A percentile compares a stretch with the other conserved stretches of the same genome.
Evolutionary conservation across 306 rosid genomes (phyloP).

Genomic region (Begonia loranthoides): DNA sequence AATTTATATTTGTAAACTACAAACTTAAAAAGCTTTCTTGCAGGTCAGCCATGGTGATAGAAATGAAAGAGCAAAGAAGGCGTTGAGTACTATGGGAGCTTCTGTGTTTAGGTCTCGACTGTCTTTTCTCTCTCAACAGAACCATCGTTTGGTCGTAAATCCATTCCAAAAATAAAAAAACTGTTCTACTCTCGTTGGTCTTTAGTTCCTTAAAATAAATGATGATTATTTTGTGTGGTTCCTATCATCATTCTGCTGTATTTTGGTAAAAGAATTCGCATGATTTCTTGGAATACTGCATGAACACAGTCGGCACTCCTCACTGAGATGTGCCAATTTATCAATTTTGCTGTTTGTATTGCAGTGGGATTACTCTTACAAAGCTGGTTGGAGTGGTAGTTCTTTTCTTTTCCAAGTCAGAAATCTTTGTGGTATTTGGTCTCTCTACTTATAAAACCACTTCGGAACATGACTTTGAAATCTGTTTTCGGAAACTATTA

Average conservation of each 20-base stretch:
- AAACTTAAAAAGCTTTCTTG: conserved; percentile 4
- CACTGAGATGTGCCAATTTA: too few relatives aligned
- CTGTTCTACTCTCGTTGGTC: too few relatives aligned
- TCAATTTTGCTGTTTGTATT: conserved; percentile 3
- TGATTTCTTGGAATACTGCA: too few relatives aligned
- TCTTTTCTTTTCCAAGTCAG: conserved; percentile 81
- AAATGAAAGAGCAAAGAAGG: conserved; percentile 59
- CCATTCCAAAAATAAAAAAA: too few relatives aligned
- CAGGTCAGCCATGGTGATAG: conserved; percentile 75
- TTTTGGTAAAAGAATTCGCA: not conserved
- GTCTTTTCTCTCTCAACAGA: conserved; percentile 5
- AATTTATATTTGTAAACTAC: too few relatives aligned
- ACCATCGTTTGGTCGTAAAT: too few relatives aligned
- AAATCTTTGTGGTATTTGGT: conserved; percentile 76
- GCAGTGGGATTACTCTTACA: conserved; percentile 91
- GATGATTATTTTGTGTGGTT: too few relatives aligned
- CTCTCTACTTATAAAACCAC: conserved; percentile 1
- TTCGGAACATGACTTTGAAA: not conserved
- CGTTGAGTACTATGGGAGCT: conserved; percentile 86
- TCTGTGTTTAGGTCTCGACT: conserved; percentile 87
- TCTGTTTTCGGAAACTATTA: conserved; percentile 8
- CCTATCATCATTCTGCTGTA: too few relatives aligned
- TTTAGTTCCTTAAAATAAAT: too few relatives aligned
- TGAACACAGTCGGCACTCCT: too few relatives aligned
- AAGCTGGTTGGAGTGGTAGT: conserved; percentile 90